These are phyloP conservation scores for Thelonectria discophora DNA, from an alignment of 2,329 filamentous ascomycete species.

Conservation along the genomic window DNA sequence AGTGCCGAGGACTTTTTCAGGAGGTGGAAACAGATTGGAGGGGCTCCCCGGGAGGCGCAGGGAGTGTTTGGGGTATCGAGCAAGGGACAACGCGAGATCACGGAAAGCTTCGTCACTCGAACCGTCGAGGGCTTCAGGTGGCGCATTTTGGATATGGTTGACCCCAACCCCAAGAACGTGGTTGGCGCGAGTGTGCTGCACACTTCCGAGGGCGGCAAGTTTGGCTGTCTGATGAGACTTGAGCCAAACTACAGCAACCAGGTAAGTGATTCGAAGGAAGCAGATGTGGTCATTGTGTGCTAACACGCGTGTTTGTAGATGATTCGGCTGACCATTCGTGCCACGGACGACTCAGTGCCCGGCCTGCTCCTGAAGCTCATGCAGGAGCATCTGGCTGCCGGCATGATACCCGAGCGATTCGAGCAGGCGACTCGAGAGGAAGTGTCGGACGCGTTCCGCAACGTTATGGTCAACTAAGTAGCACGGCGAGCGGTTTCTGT, in stretches of 20 bases:
- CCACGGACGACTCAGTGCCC: conserved; percentile 91
- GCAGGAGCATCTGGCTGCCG: conserved; percentile 78
- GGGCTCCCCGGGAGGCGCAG: conserved; percentile 85
- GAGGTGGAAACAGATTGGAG: conserved; percentile 98
- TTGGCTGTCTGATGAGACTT: conserved; percentile 89
- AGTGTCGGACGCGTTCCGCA: conserved; percentile 65
- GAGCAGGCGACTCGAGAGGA: conserved; percentile 57
- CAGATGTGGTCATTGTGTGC: not conserved
- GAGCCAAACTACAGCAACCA: conserved; percentile 93
- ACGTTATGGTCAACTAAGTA: conserved; percentile 60
- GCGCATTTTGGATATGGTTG: conserved; percentile 85
- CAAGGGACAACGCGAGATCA: conserved; percentile 69
- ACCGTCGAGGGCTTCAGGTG: conserved; percentile 88
- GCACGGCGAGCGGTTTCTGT: conserved; percentile 24
- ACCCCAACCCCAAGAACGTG: conserved; percentile 92
- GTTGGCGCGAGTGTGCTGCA: conserved; percentile 90
- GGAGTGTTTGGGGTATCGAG: conserved; percentile 76
- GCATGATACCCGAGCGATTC: conserved; percentile 55
- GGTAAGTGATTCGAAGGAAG: conserved; percentile 64
- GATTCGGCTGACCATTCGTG: conserved; percentile 92
- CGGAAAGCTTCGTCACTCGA: conserved; percentile 73
- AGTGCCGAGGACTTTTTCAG: conserved; percentile 96
- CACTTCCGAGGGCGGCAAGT: conserved; percentile 85
- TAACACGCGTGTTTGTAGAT: conserved; percentile 67
- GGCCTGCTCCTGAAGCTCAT: conserved; percentile 82